Evolutionary conservation across 1,139 yeast species (phyloP).

Genomic region (Kluyveromyces sp.): DNA sequence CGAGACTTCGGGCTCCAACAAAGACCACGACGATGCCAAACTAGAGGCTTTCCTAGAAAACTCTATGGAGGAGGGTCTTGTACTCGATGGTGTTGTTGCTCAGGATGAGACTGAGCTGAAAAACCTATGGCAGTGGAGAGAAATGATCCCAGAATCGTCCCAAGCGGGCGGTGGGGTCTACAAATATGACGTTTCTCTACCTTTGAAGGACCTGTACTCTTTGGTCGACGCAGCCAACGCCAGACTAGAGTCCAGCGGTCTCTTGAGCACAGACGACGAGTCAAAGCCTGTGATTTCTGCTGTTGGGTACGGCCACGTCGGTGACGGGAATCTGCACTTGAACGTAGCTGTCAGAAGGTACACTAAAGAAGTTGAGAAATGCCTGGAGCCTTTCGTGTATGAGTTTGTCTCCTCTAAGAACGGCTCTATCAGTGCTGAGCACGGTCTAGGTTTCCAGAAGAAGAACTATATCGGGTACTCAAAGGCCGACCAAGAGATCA

Average conservation of each 20-base stretch:
- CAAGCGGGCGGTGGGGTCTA: conserved; percentile 88
- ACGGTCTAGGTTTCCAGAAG: conserved; percentile 92
- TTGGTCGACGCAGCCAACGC: conserved; percentile 67
- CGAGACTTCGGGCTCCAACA: conserved; percentile 90
- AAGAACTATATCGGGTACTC: conserved; percentile 77
- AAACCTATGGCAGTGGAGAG: conserved; percentile 93
- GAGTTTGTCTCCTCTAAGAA: conserved; percentile 71
- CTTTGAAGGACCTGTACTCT: conserved; percentile 69
- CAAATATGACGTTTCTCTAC: conserved; percentile 87
- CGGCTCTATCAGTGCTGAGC: conserved; percentile 92
- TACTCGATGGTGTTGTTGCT: conserved; percentile 89
- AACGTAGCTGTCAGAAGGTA: conserved; percentile 81
- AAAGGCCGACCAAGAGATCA: conserved; percentile 60
- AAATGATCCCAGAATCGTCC: conserved; percentile 82
- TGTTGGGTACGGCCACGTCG: conserved; percentile 89
- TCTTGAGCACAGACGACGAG: conserved; percentile 46
- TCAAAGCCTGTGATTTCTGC: conserved; percentile 78
- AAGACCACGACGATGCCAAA: conserved; percentile 75
- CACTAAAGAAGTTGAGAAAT: conserved; percentile 62
- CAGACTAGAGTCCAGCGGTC: conserved; percentile 46
- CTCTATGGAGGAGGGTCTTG: conserved; percentile 77
- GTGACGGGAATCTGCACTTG: conserved; percentile 88
- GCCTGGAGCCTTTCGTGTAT: conserved; percentile 82
- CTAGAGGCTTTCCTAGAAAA: conserved; percentile 73
- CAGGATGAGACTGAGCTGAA: conserved; percentile 85